Percentiles rank a stretch among this genome's conserved stretches.
Conservation (phyloP, 495 filamentous ascomycete genomes). For the Podospora appendiculata region DNA sequence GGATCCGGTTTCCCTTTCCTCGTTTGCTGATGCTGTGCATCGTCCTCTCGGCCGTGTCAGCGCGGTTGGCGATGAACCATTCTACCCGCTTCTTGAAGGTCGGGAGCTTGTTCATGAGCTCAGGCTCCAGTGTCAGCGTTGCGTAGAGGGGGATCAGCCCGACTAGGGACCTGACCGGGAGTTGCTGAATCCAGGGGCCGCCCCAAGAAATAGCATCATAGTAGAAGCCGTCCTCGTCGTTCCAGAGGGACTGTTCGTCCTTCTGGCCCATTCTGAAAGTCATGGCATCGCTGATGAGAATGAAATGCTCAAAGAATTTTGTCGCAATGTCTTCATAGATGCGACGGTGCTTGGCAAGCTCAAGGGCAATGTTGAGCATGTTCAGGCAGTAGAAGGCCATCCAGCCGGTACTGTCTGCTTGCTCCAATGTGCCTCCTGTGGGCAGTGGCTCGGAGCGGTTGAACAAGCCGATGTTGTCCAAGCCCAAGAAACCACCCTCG, state of each 20-base stretch:
- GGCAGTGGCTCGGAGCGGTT: conserved; percentile 96
- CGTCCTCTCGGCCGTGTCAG: conserved; percentile 81
- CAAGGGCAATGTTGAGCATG: conserved; percentile 95
- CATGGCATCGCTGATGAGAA: conserved; percentile 97
- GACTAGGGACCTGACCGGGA: conserved; percentile 85
- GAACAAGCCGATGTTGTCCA: conserved; percentile 96
- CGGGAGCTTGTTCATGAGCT: conserved; percentile 84
- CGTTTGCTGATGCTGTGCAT: conserved; percentile 83
- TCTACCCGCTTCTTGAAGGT: conserved; percentile 87
- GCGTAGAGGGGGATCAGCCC: conserved; percentile 91
- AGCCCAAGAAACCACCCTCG: conserved; percentile 91
- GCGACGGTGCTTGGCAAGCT: conserved; percentile 90
- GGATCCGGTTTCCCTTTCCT: conserved; percentile 78
- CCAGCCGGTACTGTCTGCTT: conserved; percentile 96
- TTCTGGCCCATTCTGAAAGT: conserved; percentile 74
- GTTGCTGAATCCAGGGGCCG: conserved; percentile 83
- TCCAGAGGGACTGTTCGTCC: conserved; percentile 80
- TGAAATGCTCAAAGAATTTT: conserved; percentile 98
- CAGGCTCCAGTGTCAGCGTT: conserved; percentile 84
- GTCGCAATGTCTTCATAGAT: conserved; percentile 97
- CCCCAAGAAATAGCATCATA: conserved; percentile 97
- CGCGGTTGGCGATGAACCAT: conserved; percentile 85
- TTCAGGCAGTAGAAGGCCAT: conserved; percentile 94
- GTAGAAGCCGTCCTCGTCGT: conserved; percentile 92
- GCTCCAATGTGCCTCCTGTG: conserved; percentile 86